Base-by-base conservation (phyloP, 768 basidiomycete genomes). In the Tephrocybe sp. region DNA sequence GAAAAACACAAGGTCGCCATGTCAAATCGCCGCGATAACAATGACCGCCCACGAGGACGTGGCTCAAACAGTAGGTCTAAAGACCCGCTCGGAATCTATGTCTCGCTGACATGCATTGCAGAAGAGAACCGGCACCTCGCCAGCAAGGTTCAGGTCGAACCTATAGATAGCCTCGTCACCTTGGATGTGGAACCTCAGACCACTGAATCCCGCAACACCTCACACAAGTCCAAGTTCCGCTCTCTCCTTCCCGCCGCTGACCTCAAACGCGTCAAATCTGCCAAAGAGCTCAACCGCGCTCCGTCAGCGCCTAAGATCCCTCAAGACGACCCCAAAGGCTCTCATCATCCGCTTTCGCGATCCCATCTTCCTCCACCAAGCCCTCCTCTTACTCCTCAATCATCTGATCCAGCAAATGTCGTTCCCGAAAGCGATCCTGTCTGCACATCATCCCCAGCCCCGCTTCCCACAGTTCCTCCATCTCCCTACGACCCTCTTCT, bases 1-100 rank as follows among this genome's bases (percentile, higher is more conserved):
- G 90, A 93, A 69, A 91, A 92, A 63, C 90, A 93, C 66, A 91
- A 90, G 68, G 88, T 93, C 61, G 88, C 90, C 33, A 92, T 93
- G 90, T 78, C 88, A 32, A 93, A 93, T 60, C 78, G 90, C 26
- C 83, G 90, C 47, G 90, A 90, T 56, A 83, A 76, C 44, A 73
- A 73, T 43, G 86, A 88, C 43, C 77, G 81, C 42, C 78, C 77
- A 53, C 79, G 88, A 28, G 81, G 84, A 26, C 80, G 88, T 36
- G 75, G 77, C 15, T 76, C 83, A 41, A 83, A 79, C 56, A 86
- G 88, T 89, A 69, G 54, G 88, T 73, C 20, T 7, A 9, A 41
- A 49, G 32, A 9, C 47, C 49, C 26, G 18, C 25, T 48, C 26
- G 24, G 20, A 39, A 32, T 51, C 14, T 26, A 36, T 25, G 33